phyloP scores from a whole-genome alignment of 257 asterid species.

The Marsdenia floribunda region DNA sequence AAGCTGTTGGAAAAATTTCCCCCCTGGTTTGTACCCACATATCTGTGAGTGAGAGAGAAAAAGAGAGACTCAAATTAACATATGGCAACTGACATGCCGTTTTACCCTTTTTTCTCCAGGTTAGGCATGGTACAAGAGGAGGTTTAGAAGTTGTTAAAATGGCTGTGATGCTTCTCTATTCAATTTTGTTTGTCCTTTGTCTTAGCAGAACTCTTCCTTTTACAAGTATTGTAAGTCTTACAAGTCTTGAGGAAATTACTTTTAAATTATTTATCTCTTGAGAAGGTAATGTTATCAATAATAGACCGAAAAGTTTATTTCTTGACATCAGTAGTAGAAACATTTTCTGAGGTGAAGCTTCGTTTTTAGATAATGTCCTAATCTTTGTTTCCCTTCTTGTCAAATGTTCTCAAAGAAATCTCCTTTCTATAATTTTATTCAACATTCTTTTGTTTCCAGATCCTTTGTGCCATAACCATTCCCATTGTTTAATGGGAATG shows the following conservation, averaged over 20 bases:
- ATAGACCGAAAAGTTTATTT: no score
- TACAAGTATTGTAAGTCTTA: conserved; percentile 42
- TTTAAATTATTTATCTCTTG: no score
- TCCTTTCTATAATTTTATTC: background rate
- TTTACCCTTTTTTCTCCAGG: conserved; percentile 41
- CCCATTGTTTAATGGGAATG: no score
- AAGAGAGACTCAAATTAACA: background rate
- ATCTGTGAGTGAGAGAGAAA: background rate
- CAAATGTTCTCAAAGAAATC: background rate
- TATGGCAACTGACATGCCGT: background rate
- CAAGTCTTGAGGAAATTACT: no score
- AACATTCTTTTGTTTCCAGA: conserved; percentile 31
- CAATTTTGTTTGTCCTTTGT: conserved; percentile 48
- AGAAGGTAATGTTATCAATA: no score
- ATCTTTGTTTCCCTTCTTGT: background rate
- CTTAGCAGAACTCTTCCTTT: conserved; percentile 57
- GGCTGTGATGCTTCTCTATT: conserved; percentile 48
- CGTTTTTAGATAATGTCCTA: background rate
- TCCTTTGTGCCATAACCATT: conserved; percentile 54
- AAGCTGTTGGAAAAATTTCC: conserved; percentile 61
- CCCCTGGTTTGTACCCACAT: conserved; percentile 57
- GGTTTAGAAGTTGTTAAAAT: conserved; percentile 61
- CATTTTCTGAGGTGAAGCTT: background rate
- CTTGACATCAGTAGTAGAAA: background rate
- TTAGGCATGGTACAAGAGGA: conserved; percentile 59